phyloP scores from a whole-genome alignment of 352 stramenopile species.

The Phytophthora hibernalis region DNA sequence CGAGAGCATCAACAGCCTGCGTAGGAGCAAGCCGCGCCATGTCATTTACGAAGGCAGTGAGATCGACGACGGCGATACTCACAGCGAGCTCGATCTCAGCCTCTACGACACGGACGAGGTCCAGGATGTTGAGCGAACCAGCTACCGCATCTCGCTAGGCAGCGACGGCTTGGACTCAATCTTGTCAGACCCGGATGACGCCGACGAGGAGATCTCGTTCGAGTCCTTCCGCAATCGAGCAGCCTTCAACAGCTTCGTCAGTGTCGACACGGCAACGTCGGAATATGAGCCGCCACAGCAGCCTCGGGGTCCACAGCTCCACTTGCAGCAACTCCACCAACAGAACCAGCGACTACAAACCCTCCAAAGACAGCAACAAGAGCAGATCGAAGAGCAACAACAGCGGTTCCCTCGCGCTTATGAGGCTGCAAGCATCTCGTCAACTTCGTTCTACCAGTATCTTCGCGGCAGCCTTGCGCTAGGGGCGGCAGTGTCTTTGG shows the following conservation, averaged over 20 bases:
- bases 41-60: constrained; percentile 39
- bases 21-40: constrained; percentile 26
- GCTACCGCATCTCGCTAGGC: constrained; percentile 39
- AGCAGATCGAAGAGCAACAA: constrained; percentile 32
- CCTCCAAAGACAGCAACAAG: constrained; percentile 35
- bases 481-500: not conserved
- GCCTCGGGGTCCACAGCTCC: constrained; percentile 2
- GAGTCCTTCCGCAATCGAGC: constrained; percentile 19
- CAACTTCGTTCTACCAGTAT: constrained; percentile 30
- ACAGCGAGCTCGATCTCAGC: constrained; percentile 70
- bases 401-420: constrained; percentile 32
- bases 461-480: constrained; percentile 21
- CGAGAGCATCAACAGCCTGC: constrained; percentile 26
- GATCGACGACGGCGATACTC: constrained; percentile 40
- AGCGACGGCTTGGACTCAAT: constrained; percentile 42
- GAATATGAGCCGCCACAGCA: constrained; percentile 23
- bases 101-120: constrained; percentile 68
- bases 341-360: constrained; percentile 27
- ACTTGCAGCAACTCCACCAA: constrained; percentile 35
- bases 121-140: constrained; percentile 18
- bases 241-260: constrained; percentile 42
- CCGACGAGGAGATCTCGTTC: constrained; percentile 25
- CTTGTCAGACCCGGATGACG: constrained; percentile 19
- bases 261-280: constrained; percentile 28
- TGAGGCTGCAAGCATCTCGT: constrained; percentile 29